Base-by-base conservation (phyloP, 345 rosid genomes). In the Rubroshorea leprosula region DNA sequence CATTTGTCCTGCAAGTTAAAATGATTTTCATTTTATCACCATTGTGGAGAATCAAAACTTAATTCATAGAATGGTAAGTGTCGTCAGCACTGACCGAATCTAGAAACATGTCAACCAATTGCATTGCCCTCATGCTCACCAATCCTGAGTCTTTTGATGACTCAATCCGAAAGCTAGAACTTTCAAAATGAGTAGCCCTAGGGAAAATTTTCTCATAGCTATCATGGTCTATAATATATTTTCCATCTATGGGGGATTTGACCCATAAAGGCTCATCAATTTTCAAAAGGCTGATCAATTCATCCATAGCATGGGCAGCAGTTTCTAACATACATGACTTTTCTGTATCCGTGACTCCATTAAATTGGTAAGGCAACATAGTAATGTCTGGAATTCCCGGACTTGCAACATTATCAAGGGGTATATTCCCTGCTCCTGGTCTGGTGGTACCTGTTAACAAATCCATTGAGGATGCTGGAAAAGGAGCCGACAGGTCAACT, bases 221-320 rank as follows among this genome's bases (percentile, higher is more conserved):
- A 9, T 71, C 74, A 0, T 55, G 73, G 19, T 77, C 60, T 55
- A 89, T 70, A 22, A 70, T 24, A 43, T 60, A 57, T 61, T 64
- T 74, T 51, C 77, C 82, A 31, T 66, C 69, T 2, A 59, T 17
- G 0, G 72, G 20, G 2, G 83, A 58, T 62, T 62, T 74, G 9
- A 71, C 61, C 97, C 97, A 87, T 26, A 86, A 50, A 11, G 74
- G 84, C 24, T 83, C 86, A 18, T 81, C 52, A 12, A 56, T 38
- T 6, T 27, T 54, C 57, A 81, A 16, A 23, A 86, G 75, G 58
- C 54, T 75, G 4, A 74, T 55, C 39, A 90, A 51, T 59, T 90
- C 95, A 16, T 79, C 83, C 60, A 74, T 49, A 18, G 90, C 93
- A 45, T 9, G 27, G 17, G 74, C 54, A 2, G 86, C 89, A 14